These are phyloP conservation scores for Colletotrichum acutatum DNA, from an alignment of 2,329 filamentous ascomycete genomes.

Conservation along the genomic window DNA sequence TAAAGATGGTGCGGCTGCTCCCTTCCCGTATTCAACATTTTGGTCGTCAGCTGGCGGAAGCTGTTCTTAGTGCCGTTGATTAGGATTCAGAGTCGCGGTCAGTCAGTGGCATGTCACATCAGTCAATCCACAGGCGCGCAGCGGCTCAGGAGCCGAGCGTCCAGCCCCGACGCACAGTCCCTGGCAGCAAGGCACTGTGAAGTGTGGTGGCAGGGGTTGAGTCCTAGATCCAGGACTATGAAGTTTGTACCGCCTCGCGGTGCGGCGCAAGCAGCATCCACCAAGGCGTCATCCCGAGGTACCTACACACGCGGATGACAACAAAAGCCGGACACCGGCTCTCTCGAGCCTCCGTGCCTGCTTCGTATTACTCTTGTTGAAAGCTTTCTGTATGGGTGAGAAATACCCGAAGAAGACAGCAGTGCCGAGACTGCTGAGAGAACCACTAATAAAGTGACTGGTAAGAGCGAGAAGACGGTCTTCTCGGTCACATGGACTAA, in stretches of 20 bases:
- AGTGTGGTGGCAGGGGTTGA: slow-evolving; percentile 16
- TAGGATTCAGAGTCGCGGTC: slow-evolving; percentile 3
- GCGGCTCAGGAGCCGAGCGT: slow-evolving; percentile 15
- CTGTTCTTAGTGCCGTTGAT: neutral
- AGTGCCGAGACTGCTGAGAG: neutral
- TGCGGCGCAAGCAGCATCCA: slow-evolving; percentile 14
- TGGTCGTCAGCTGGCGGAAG: neutral
- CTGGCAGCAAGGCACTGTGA: slow-evolving; percentile 17
- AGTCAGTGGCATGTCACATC: slow-evolving; percentile 2
- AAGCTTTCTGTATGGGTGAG: neutral
- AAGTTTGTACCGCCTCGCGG: slow-evolving; percentile 2
- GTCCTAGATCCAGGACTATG: slow-evolving; percentile 32
- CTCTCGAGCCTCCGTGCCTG: neutral
- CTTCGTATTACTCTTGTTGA: neutral
- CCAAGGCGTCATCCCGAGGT: slow-evolving; percentile 22
- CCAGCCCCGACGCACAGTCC: slow-evolving; percentile 25
- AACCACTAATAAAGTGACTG: neutral
- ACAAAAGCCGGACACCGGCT: neutral
- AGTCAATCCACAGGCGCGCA: neutral
- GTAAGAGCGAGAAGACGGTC: neutral
- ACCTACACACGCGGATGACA: slow-evolving; percentile 1
- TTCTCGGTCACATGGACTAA: neutral
- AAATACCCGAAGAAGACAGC: neutral
- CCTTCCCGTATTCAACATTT: neutral
- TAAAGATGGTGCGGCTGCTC: slow-evolving; percentile 1